A percentile compares a stretch with the other conserved stretches of the same genome.
phyloP scores from a whole-genome alignment of 78 protist genomes.

The Chrysochromulina tobinii region DNA sequence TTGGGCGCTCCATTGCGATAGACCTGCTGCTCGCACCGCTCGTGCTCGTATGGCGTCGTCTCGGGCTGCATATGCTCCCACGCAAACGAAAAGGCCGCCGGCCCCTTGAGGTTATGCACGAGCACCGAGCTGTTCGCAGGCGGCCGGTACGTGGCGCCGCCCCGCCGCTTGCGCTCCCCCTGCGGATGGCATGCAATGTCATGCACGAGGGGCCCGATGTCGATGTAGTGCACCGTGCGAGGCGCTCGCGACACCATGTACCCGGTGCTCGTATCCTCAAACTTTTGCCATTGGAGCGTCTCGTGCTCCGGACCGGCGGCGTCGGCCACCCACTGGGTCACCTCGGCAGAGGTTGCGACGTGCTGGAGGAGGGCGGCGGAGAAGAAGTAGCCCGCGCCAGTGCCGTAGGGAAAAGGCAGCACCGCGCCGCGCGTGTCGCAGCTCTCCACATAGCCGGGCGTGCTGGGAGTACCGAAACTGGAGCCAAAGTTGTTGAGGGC shows the following conservation, averaged over 20 bases:
- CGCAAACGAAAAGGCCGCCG: background rate
- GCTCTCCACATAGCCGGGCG: background rate
- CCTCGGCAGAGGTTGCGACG: background rate
- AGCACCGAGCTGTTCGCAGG: no score
- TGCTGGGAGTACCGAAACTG: background rate
- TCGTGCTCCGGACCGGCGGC: background rate
- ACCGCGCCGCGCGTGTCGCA: conserved; percentile 15
- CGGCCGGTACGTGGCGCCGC: no score
- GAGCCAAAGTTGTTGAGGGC: background rate
- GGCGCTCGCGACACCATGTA: background rate
- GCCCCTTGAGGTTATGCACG: background rate
- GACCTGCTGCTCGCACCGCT: background rate
- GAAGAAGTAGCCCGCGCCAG: conserved; percentile 24
- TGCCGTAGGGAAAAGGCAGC: conserved; percentile 8
- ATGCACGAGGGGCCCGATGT: no score
- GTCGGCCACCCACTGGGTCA: background rate
- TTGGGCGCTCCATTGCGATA: no score
- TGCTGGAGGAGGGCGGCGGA: background rate
- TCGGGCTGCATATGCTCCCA: background rate
- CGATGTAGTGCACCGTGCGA: no score
- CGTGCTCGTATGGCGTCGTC: background rate
- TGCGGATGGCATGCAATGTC: no score
- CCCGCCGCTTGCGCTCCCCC: no score
- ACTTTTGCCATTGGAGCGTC: conserved; percentile 1
- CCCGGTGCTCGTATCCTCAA: background rate